Conservation (phyloP, 1,284 basidiomycete species). For the Papiliotrema flavescens region DNA sequence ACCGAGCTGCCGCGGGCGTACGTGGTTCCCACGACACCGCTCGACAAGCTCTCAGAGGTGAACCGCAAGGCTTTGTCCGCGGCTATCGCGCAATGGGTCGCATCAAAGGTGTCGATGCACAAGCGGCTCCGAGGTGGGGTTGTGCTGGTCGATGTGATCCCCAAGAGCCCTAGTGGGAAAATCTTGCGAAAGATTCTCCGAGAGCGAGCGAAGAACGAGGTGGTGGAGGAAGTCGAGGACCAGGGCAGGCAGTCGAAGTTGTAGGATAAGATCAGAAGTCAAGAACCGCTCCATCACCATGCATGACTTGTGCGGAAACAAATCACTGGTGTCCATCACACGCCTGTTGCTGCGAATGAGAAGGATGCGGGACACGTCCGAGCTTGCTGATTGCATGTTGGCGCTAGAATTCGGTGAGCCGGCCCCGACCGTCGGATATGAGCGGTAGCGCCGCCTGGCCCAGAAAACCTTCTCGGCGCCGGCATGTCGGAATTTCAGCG, state of each 20-base stretch:
- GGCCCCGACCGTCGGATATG: too few relatives aligned
- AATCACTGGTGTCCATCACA: too few relatives aligned
- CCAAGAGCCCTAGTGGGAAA: conserved; percentile 49
- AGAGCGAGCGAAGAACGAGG: conserved; percentile 27
- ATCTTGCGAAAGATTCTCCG: conserved; percentile 43
- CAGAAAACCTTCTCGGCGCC: too few relatives aligned
- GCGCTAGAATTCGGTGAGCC: too few relatives aligned
- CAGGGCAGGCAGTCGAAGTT: not conserved
- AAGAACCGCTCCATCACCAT: too few relatives aligned
- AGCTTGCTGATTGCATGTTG: too few relatives aligned
- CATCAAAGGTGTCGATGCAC: conserved; percentile 53
- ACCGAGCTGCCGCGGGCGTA: conserved; percentile 79
- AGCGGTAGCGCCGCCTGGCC: too few relatives aligned
- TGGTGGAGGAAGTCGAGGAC: conserved; percentile 14
- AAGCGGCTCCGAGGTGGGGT: conserved; percentile 53
- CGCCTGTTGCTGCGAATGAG: too few relatives aligned
- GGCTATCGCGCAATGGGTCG: conserved; percentile 62
- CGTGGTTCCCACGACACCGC: conserved; percentile 54
- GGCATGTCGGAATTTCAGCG: too few relatives aligned
- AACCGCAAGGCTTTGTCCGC: conserved; percentile 48
- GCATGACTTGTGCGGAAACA: too few relatives aligned
- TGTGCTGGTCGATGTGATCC: conserved; percentile 49
- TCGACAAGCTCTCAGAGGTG: conserved; percentile 43
- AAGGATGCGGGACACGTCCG: too few relatives aligned
- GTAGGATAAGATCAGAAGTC: not conserved